These are phyloP conservation scores for Irpex sp. DNA, from an alignment of 1,284 basidiomycete species.

Conservation along the genomic window DNA sequence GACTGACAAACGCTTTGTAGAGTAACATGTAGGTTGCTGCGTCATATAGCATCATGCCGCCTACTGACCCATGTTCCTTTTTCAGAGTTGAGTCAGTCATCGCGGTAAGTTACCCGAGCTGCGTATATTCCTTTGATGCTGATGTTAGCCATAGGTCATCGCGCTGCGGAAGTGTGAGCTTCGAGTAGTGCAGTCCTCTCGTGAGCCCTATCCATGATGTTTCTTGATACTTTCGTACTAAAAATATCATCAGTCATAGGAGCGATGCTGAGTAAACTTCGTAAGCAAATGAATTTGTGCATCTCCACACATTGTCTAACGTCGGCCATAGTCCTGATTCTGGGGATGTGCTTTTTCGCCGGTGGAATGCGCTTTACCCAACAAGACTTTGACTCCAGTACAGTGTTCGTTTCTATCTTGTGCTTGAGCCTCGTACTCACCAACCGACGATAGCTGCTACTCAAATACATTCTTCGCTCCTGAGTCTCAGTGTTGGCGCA, in stretches of 20 bases:
- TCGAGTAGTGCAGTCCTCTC: slow-evolving; percentile 76
- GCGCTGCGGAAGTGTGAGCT: slow-evolving; percentile 83
- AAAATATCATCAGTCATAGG: slow-evolving; percentile 56
- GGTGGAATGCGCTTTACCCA: slow-evolving; percentile 76
- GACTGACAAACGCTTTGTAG: slow-evolving; percentile 30
- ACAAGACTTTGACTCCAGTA: slow-evolving; percentile 73
- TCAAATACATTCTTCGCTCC: slow-evolving; percentile 78
- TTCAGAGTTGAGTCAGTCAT: slow-evolving; percentile 70
- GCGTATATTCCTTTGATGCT: slow-evolving; percentile 8
- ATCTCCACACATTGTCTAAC: no score
- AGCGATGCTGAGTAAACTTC: slow-evolving; percentile 73
- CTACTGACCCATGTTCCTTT: background rate
- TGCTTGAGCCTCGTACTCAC: no score
- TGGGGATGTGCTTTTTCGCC: slow-evolving; percentile 80
- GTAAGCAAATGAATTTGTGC: slow-evolving; percentile 35
- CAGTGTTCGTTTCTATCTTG: no score
- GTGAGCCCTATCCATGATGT: slow-evolving; percentile 38
- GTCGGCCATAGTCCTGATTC: slow-evolving; percentile 33
- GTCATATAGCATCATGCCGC: slow-evolving; percentile 6
- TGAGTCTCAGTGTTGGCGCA: slow-evolving; percentile 78
- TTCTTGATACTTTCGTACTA: background rate
- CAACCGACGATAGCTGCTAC: slow-evolving; percentile 51
- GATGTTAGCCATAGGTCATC: slow-evolving; percentile 51
- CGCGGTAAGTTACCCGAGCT: slow-evolving; percentile 45
- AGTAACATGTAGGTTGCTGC: slow-evolving; percentile 57